phyloP scores from a whole-genome alignment of 176 grass and related monocot genomes.

The Oryza meyeriana region DNA sequence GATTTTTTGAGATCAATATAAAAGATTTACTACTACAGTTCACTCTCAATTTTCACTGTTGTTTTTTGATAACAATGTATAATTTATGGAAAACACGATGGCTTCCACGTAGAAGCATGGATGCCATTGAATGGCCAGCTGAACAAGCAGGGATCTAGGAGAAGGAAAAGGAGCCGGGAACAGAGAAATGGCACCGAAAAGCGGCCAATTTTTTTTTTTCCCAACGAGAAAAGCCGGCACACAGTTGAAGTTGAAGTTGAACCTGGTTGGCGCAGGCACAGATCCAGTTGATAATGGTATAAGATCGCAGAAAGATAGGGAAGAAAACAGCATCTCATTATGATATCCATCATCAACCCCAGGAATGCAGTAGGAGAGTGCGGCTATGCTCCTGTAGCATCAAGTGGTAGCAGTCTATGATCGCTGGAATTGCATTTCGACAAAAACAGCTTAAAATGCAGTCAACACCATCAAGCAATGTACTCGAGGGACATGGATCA shows the following conservation, averaged over 20 bases:
- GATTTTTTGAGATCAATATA: too few relatives aligned
- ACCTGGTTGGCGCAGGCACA: neutral
- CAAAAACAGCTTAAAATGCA: neutral
- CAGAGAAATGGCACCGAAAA: neutral
- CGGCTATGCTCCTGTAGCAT: neutral
- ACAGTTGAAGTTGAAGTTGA: neutral
- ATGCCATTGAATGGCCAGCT: conserved; percentile 17
- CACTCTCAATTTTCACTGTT: too few relatives aligned
- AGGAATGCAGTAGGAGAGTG: conserved; percentile 5
- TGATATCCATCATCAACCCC: conserved; percentile 20
- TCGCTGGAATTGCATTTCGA: neutral
- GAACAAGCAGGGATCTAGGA: neutral
- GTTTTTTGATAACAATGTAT: too few relatives aligned
- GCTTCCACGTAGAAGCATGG: neutral
- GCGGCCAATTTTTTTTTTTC: neutral
- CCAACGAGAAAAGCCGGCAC: neutral
- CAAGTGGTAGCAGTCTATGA: neutral
- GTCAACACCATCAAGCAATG: too few relatives aligned
- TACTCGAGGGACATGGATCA: too few relatives aligned
- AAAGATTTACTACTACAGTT: too few relatives aligned
- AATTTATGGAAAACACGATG: neutral
- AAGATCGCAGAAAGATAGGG: conserved; percentile 1
- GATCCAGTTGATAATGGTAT: conserved; percentile 26
- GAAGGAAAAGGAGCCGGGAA: neutral
- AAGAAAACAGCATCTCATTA: conserved; percentile 27